phyloP scores from a whole-genome alignment of 345 rosid species.

The Linum tenue region DNA sequence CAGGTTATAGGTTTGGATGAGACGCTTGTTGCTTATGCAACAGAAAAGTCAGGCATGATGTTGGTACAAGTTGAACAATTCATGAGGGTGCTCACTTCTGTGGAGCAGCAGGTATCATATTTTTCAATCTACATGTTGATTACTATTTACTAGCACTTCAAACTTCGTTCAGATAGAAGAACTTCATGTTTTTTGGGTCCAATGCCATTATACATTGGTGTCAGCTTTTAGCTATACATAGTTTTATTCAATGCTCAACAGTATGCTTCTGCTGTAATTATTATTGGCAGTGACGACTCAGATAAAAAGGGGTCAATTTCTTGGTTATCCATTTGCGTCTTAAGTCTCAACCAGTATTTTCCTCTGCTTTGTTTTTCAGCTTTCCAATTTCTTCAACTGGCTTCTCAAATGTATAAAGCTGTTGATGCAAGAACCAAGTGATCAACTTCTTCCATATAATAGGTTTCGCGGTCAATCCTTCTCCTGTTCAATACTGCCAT shows the following conservation, averaged over 20 bases:
- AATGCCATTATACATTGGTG: background rate
- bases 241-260: too few species aligned
- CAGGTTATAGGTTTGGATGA: slow-evolving; percentile 74
- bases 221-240: background rate
- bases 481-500: slow-evolving; percentile 8
- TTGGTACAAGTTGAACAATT: slow-evolving; percentile 78
- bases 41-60: slow-evolving; percentile 69
- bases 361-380: slow-evolving; percentile 34
- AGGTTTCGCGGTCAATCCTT: slow-evolving; percentile 36
- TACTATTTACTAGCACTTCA: too few species aligned
- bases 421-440: slow-evolving; percentile 84
- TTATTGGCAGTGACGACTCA: too few species aligned
- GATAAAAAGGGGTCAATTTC: background rate
- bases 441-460: slow-evolving; percentile 65
- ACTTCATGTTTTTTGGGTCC: background rate
- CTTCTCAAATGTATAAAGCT: slow-evolving; percentile 75
- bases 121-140: background rate
- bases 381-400: slow-evolving; percentile 89
- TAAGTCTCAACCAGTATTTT: slow-evolving; percentile 11
- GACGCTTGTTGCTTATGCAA: slow-evolving; percentile 50
- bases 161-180: background rate
- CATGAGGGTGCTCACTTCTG: slow-evolving; percentile 70
- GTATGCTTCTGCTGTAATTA: background rate
- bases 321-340: background rate
- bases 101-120: slow-evolving; percentile 65